Conservation (phyloP, 1,284 basidiomycete species). For the Ustilago trichophora region DNA sequence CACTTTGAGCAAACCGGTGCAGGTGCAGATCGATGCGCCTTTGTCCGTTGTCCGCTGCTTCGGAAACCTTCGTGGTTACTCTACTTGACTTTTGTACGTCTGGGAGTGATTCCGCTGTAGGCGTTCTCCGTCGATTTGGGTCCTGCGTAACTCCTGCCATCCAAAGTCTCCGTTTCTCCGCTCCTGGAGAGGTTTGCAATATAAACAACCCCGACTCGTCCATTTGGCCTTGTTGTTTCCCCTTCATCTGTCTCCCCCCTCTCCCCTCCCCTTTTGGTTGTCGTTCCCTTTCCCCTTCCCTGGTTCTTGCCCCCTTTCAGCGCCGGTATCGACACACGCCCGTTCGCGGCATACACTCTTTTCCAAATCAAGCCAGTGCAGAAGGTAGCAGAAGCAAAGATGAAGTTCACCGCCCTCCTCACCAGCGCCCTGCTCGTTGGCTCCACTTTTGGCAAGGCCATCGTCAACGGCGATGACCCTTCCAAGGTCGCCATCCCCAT, state of each 20-base stretch:
- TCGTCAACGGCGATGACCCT: constrained; percentile 3
- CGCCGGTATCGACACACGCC: not conserved
- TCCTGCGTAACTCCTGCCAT: no score
- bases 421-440: constrained; percentile 15
- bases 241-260: not conserved
- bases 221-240: not conserved
- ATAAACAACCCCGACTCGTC: constrained; percentile 1
- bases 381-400: not conserved
- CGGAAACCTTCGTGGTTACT: not conserved
- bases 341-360: constrained; percentile 1
- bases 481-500: constrained; percentile 11
- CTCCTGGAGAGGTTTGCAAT: not conserved
- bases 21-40: not conserved
- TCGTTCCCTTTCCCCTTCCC: not conserved
- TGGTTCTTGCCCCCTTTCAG: not conserved
- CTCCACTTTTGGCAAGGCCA: constrained; percentile 7
- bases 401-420: constrained; percentile 32
- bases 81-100: no score
- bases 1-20: no score
- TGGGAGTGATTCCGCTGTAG: not conserved
- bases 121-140: not conserved
- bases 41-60: not conserved
- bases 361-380: no score
- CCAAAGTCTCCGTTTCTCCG: no score
- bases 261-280: not conserved